These are phyloP conservation scores for Clitopilus hobsonii DNA, from an alignment of 768 basidiomycete species.

Conservation along the genomic window DNA sequence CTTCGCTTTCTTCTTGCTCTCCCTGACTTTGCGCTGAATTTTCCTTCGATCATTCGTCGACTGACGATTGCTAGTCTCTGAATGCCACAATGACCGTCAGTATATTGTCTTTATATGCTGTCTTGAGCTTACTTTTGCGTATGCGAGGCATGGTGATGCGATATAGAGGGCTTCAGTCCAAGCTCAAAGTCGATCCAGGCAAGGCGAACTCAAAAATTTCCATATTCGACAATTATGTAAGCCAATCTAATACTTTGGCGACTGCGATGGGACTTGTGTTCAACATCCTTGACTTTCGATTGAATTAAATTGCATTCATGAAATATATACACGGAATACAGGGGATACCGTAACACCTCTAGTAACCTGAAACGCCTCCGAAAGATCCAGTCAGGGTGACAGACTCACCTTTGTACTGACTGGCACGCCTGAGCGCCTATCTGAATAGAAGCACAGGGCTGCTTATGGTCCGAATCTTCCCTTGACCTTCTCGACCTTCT, in stretches of 20 bases:
- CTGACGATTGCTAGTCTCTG: slow-evolving; percentile 82
- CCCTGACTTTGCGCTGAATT: slow-evolving; percentile 70
- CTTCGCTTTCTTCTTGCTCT: slow-evolving; percentile 70
- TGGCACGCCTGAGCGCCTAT: not conserved
- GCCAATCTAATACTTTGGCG: not conserved
- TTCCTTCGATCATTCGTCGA: slow-evolving; percentile 71
- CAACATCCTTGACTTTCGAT: no score
- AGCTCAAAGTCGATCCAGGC: not conserved
- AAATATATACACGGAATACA: no score
- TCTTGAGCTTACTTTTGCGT: slow-evolving; percentile 20
- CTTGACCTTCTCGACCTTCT: not conserved
- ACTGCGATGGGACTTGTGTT: no score
- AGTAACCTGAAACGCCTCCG: no score
- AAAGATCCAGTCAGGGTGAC: no score
- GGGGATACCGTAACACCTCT: no score
- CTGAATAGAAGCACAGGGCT: no score
- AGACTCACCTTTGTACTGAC: no score
- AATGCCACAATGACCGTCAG: slow-evolving; percentile 5
- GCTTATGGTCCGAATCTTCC: not conserved
- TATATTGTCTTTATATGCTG: not conserved
- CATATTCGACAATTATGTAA: not conserved
- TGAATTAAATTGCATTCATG: no score
- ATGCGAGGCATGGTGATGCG: slow-evolving; percentile 53
- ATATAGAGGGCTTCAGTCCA: not conserved
- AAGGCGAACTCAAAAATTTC: not conserved